Evolutionary conservation across 2,329 filamentous ascomycete species (phyloP), one percentile per base, ranked within the genome.

Genomic region (Eutypella sp.): DNA sequence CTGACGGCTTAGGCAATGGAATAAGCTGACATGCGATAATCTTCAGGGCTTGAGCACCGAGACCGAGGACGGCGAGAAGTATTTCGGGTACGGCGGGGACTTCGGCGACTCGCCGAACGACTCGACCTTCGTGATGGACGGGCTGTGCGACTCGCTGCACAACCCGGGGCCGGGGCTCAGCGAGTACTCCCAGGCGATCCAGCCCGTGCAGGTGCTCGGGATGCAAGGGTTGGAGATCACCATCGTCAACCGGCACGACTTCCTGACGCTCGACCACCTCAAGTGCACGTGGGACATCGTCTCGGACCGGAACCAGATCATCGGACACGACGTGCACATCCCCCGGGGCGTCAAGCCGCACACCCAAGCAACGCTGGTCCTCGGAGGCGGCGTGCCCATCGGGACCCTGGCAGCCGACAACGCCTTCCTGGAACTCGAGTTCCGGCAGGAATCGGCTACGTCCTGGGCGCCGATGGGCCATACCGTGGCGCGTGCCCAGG

Each of bases 31-130:
- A 53, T 22, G 38, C 3, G 27, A 16, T 18, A 3, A 22, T n/a
- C 16, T 6, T 2, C 18, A 67, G 67, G 57, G 74, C 49, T 54
- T 80, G 48, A 59, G 75, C 4, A 67, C 68, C 7, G 67, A 67
- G 40, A 68, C 65, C 8, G 57, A 66, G 33, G 65, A 71, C 18
- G 70, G 71, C 23, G 65, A 68, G 34, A 64, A 69, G 40, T 78
- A 72, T 52, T 78, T 76, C 60, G 80, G 68, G 0, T 83, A 82
- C 36, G 80, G 80, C 1, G 79, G 80, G 2, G 80, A 84, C 56
- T 84, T 82, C 59, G 76, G 74, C 3, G 80, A 84, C 41, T 65
- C 72, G 0, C 79, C 79, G 0, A 79, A 84, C 51, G 80, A 84
- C 54, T 68, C 65, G 1, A 78, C 76, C 45, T 84, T 83, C 42